These are phyloP conservation scores for Trametes pubescens DNA, from an alignment of 1,284 basidiomycete genomes.

Conservation along the genomic window DNA sequence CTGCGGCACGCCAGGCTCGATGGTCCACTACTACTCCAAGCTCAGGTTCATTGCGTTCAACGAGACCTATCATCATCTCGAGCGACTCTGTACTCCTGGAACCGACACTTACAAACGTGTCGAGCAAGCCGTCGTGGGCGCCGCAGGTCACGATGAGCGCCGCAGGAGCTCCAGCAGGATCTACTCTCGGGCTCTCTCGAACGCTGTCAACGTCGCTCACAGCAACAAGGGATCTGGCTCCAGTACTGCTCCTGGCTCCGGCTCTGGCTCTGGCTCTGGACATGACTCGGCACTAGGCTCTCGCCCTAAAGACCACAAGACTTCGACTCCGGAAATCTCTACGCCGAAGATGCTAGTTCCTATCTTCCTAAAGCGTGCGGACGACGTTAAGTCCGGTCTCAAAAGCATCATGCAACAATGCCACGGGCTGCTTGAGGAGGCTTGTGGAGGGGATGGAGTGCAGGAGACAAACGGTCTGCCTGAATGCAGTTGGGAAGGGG, in stretches of 20 bases:
- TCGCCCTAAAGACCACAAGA: constrained; percentile 1
- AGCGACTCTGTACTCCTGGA: constrained; percentile 46
- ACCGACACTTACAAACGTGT: constrained; percentile 52
- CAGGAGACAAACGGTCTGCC: constrained; percentile 51
- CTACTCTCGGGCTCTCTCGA: constrained; percentile 12
- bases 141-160: constrained; percentile 29
- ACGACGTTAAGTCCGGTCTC: constrained; percentile 38
- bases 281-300: constrained; percentile 16
- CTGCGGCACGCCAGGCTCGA: constrained; percentile 81
- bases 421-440: constrained; percentile 44
- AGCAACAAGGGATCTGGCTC: constrained; percentile 21
- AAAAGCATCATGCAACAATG: constrained; percentile 47
- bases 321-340: background rate
- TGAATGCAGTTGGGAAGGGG: constrained; percentile 65
- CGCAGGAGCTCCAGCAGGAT: constrained; percentile 23
- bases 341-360: constrained; percentile 31
- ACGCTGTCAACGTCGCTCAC: constrained; percentile 20
- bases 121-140: constrained; percentile 48
- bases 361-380: constrained; percentile 35
- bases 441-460: constrained; percentile 57
- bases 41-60: constrained; percentile 61
- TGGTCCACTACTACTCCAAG: constrained; percentile 69
- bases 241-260: constrained; percentile 15
- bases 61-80: constrained; percentile 48
- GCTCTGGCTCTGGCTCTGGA: constrained; percentile 15